A percentile compares a stretch with the other conserved stretches of the same genome.
Conservation (phyloP, 129 eudicot species). For the Solidago caesia region DNA sequence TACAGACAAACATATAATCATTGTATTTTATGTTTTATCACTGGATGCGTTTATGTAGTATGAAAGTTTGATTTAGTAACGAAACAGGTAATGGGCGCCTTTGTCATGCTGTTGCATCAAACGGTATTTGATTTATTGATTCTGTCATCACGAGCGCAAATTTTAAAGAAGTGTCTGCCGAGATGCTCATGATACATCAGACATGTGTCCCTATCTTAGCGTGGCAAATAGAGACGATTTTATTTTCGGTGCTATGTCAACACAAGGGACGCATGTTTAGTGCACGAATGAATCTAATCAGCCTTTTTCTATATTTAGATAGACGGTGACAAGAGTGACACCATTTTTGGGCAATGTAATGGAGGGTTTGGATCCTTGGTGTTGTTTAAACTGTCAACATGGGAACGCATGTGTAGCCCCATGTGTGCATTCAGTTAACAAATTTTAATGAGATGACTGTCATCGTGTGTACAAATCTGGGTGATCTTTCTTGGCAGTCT, state of each 20-base stretch:
- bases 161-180: background rate
- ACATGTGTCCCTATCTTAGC: background rate
- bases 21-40: background rate
- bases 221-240: background rate
- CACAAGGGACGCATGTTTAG: background rate
- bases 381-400: background rate
- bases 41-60: background rate
- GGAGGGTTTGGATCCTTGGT: background rate
- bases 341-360: too few species aligned
- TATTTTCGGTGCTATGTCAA: background rate
- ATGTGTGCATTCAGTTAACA: background rate
- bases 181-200: background rate
- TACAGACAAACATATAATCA: too few species aligned
- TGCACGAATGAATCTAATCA: background rate
- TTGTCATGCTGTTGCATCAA: background rate
- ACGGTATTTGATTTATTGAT: background rate
- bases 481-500: conserved; percentile 40
- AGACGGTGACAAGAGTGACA: background rate
- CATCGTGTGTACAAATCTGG: background rate
- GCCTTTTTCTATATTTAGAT: background rate
- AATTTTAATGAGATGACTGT: too few species aligned
- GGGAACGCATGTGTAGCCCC: background rate
- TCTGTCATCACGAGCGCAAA: background rate
- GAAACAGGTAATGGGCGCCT: background rate
- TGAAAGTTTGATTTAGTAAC: background rate